These are phyloP conservation scores for Cystofilobasidium ferigula DNA, from an alignment of 768 basidiomycete species.

Conservation along the genomic window DNA sequence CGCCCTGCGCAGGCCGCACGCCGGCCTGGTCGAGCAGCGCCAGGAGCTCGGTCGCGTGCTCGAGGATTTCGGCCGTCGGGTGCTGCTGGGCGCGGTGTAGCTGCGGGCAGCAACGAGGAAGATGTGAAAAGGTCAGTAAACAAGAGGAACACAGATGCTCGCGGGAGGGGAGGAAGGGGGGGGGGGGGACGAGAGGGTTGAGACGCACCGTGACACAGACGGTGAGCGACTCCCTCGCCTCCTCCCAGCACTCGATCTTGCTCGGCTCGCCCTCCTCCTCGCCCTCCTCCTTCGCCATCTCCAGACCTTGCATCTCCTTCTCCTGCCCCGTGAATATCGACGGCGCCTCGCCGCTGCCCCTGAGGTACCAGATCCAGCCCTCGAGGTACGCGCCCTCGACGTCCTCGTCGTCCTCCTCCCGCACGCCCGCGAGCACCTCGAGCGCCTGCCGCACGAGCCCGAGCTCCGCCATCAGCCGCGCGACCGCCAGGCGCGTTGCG, in stretches of 20 bases:
- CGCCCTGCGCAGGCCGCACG: slow-evolving; percentile 21
- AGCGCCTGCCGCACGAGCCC: slow-evolving; percentile 3
- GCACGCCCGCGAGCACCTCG: slow-evolving; percentile 10
- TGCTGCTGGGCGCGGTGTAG: slow-evolving; percentile 19
- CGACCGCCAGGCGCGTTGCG: slow-evolving; percentile 17
- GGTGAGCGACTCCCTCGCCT: slow-evolving; percentile 24
- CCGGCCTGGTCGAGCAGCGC: slow-evolving; percentile 22
- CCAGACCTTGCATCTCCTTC: slow-evolving; percentile 8
- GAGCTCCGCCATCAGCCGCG: slow-evolving; percentile 17
- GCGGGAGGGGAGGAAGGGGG: not conserved
- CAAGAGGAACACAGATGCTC: too few species aligned
- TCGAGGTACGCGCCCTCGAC: slow-evolving; percentile 26
- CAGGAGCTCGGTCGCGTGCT: slow-evolving; percentile 21
- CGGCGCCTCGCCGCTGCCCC: slow-evolving; percentile 14
- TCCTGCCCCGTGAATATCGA: not conserved
- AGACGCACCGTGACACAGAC: slow-evolving; percentile 20
- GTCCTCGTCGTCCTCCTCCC: slow-evolving; percentile 24
- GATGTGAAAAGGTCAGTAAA: not conserved
- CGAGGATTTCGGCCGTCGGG: slow-evolving; percentile 18
- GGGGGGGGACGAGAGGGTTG: not conserved
- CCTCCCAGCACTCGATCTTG: slow-evolving; percentile 26
- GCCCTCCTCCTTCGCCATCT: not conserved
- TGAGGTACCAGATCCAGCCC: slow-evolving; percentile 24
- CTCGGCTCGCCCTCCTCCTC: slow-evolving; percentile 11
- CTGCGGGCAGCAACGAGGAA: not conserved